Evolutionary conservation across 2,329 filamentous ascomycete species (phyloP), one percentile per base, ranked within the genome.

Genomic region (Sarocladium kiliense): DNA sequence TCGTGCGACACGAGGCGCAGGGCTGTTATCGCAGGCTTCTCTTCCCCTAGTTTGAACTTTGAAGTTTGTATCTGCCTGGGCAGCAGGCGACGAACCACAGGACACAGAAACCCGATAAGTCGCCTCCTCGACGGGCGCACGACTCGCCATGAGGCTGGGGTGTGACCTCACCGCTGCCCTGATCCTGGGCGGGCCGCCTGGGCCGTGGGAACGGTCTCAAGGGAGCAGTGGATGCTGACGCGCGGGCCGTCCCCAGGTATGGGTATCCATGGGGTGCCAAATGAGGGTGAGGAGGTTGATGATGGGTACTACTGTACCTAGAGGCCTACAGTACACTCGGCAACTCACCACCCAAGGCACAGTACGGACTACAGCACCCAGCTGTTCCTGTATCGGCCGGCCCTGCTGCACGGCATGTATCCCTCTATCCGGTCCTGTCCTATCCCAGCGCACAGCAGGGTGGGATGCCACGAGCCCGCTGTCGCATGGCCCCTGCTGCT

Each of bases 171-270:
- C 47, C 44, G 44, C 47, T 51, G 47, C 47, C 12, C n/a, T 44
- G 39, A 47, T 47, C 44, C 44, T 47, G 44, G 14, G 44, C 44
- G 44, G 44, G 44, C 44, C 44, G 44, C 44, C 44, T 47, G 44
- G 44, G 44, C 44, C 44, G 44, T 47, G 25, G 44, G 21, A 39
- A 44, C 41, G 21, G 41, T 44, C 41, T 44, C 21, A 25, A 44
- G 41, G 41, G 41, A 25, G 16, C 41, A 27, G 44, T 49, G 44
- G 44, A 18, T 49, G 44, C 44, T 49, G 26, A 30, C 44, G 44
- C n/a, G 41, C 44, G 44, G 44, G 44, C 44, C 44, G 44, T 49
- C 18, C 44, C 44, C 44, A 49, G 23, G 9, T 30, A 4, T 27
- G 23, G 26, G n/a, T 49, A 11, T 16, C 5, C 36, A 9, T 39